Conservation (phyloP, 345 rosid species). For the Aethionema arabicum region DNA sequence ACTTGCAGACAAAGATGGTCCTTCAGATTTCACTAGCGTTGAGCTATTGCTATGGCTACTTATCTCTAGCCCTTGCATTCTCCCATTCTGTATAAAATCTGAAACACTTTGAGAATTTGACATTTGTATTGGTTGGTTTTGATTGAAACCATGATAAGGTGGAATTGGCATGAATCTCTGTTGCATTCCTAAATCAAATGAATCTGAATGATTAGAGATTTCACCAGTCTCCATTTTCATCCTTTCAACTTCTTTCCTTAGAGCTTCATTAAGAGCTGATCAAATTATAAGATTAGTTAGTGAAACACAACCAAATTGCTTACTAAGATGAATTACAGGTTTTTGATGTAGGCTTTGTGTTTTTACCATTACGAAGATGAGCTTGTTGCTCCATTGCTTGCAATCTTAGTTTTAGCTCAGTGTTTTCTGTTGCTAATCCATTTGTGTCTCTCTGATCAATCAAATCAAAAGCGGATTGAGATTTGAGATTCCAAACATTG, state of each 20-base stretch:
- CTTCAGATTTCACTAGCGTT: constrained; percentile 54
- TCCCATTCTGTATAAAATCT: constrained; percentile 45
- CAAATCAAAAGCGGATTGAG: not conserved
- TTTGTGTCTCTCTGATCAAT: constrained; percentile 66
- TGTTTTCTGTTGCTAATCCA: constrained; percentile 63
- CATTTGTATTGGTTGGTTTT: constrained; percentile 32
- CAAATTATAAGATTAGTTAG: no score
- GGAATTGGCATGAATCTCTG: constrained; percentile 41
- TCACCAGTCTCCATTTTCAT: constrained; percentile 65
- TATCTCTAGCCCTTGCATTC: constrained; percentile 59
- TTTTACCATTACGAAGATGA: constrained; percentile 78
- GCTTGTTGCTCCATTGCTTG: constrained; percentile 86
- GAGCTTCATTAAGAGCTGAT: constrained; percentile 59
- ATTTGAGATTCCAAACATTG: not conserved
- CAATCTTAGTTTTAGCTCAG: constrained; percentile 70
- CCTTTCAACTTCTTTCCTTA: constrained; percentile 69
- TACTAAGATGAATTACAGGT: not conserved
- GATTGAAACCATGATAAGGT: constrained; percentile 39
- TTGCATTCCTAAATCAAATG: constrained; percentile 52
- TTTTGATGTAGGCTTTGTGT: not conserved
- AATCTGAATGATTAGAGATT: constrained; percentile 40
- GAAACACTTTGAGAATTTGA: constrained; percentile 33
- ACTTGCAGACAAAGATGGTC: constrained; percentile 59
- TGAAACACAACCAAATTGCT: not conserved
- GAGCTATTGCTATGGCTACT: constrained; percentile 54